Evolutionary conservation across 2,329 filamentous ascomycete genomes (phyloP).

Genomic region (Diaporthe longicolla): DNA sequence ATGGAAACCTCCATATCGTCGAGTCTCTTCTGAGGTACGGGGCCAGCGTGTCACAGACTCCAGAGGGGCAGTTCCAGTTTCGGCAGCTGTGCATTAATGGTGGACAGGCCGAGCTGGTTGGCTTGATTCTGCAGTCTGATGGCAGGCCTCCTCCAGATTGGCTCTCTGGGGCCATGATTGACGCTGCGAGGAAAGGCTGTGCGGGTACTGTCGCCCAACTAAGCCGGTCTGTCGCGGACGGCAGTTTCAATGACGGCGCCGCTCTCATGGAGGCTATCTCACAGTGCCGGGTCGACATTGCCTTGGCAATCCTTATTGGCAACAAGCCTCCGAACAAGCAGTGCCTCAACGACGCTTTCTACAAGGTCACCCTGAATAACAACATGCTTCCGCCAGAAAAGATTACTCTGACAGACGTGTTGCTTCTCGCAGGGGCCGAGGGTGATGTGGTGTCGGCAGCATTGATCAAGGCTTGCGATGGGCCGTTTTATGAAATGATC

Average conservation of each 20-base stretch:
- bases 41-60: conserved; percentile 61
- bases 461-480: conserved; percentile 63
- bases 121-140: conserved; percentile 64
- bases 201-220: conserved; percentile 65
- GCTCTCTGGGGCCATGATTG: conserved; percentile 66
- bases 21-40: conserved; percentile 66
- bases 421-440: conserved; percentile 71
- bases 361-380: conserved; percentile 60
- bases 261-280: conserved; percentile 66
- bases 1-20: conserved; percentile 58
- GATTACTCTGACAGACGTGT: conserved; percentile 65
- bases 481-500: conserved; percentile 68
- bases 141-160: conserved; percentile 59
- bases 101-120: conserved; percentile 61
- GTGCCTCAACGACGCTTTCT: conserved; percentile 66
- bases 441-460: conserved; percentile 65
- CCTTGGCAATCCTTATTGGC: conserved; percentile 67
- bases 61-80: conserved; percentile 68
- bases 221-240: conserved; percentile 67
- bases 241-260: conserved; percentile 65
- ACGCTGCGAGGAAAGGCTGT: conserved; percentile 65
- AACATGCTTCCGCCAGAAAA: conserved; percentile 64
- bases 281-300: conserved; percentile 66
- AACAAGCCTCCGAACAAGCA: conserved; percentile 64
- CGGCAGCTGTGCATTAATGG: conserved; percentile 64